phyloP scores from a whole-genome alignment of 129 eudicot species.

The Gnaphalium uliginosum region DNA sequence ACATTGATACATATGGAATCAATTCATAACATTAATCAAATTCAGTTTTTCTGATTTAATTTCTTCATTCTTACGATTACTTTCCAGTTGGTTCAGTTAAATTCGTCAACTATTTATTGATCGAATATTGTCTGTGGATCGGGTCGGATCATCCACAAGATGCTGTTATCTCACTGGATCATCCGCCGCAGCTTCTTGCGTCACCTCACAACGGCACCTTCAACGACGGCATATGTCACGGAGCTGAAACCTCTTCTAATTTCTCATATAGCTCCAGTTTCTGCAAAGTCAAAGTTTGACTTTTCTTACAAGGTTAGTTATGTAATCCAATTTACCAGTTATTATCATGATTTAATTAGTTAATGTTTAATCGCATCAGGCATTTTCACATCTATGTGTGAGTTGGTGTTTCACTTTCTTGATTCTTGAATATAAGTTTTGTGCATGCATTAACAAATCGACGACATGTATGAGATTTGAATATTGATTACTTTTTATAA shows the following conservation, averaged over 20 bases:
- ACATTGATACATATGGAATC: too few relatives aligned
- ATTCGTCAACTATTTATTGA: background rate
- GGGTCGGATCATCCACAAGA: constrained; percentile 18
- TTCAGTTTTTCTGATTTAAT: background rate
- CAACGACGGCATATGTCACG: constrained; percentile 7
- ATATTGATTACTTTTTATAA: background rate
- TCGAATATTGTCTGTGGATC: background rate
- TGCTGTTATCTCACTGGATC: constrained; percentile 58
- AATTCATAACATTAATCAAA: background rate
- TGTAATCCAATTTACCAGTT: background rate
- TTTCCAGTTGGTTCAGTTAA: background rate
- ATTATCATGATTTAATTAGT: constrained; percentile 3
- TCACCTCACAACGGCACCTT: too few relatives aligned
- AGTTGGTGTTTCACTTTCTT: too few relatives aligned
- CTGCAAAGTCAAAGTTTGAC: constrained; percentile 32
- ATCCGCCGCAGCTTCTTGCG: constrained; percentile 33
- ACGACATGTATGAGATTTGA: background rate
- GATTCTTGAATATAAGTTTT: too few relatives aligned
- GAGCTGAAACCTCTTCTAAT: constrained; percentile 3
- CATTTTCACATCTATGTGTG: too few relatives aligned
- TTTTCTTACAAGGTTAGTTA: constrained; percentile 26
- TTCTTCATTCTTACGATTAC: background rate
- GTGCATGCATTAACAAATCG: background rate
- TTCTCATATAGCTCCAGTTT: constrained; percentile 19
- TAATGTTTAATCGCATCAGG: too few relatives aligned